A percentile compares a stretch with the other conserved stretches of the same genome.
phyloP scores from a whole-genome alignment of 2,329 filamentous ascomycete genomes.

The Fusarium heterosporum region DNA sequence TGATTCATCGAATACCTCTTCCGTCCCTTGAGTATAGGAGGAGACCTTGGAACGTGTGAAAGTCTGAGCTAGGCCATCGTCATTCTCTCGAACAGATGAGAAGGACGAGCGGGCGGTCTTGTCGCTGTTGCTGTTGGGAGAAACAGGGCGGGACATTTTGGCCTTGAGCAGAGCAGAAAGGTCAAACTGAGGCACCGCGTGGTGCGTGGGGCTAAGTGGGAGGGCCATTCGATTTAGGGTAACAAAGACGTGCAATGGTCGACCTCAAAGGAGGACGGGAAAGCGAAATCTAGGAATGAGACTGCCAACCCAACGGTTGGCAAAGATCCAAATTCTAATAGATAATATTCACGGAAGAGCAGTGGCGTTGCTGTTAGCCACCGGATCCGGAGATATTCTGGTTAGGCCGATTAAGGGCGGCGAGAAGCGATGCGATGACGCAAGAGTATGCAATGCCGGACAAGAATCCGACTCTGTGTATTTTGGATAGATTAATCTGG shows the following conservation, averaged over 20 bases:
- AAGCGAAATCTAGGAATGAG: conserved; percentile 24
- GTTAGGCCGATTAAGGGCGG: conserved; percentile 26
- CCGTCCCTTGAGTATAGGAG: conserved; percentile 63
- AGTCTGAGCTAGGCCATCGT: conserved; percentile 69
- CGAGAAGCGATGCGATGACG: conserved; percentile 38
- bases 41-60: conserved; percentile 74
- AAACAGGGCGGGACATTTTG: conserved; percentile 54
- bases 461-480: not conserved
- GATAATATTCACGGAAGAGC: conserved; percentile 24
- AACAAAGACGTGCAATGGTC: conserved; percentile 32
- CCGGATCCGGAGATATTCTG: conserved; percentile 38
- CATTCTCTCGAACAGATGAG: conserved; percentile 71
- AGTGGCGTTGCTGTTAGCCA: conserved; percentile 40
- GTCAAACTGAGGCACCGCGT: conserved; percentile 53
- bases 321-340: conserved; percentile 24
- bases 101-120: conserved; percentile 66
- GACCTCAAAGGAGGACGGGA: conserved; percentile 37
- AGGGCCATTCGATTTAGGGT: conserved; percentile 49
- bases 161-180: conserved; percentile 51
- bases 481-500: conserved; percentile 6
- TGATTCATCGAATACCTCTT: conserved; percentile 65
- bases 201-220: conserved; percentile 49
- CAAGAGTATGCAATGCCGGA: conserved; percentile 30
- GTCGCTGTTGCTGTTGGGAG: conserved; percentile 52
- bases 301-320: conserved; percentile 41